Evolutionary conservation across 2,329 filamentous ascomycete genomes (phyloP), one percentile per base, ranked within the genome.

Genomic region (Elsinoe necatrix): DNA sequence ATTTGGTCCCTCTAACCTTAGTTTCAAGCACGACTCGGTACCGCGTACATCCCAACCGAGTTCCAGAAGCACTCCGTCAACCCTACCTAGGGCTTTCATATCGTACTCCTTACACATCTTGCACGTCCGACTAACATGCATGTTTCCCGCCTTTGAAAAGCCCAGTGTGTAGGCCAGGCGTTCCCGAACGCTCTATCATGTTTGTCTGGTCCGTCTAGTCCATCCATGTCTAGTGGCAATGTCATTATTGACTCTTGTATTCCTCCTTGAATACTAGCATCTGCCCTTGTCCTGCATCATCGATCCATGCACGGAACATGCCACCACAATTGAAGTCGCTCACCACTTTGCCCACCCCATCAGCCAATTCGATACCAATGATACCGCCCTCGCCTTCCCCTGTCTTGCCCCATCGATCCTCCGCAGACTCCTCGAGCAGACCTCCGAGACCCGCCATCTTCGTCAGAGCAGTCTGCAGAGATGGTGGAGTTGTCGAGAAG

Each of bases 311-410:
- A 18, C 89, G 79, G 66, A 90, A 93, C 87, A 95, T 91, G 0
- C 90, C 90, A 3, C 84, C 86, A 63, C 87, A 93, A 67, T 95
- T 95, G 68, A 85, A 90, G 63, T 91, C 87, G 68, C 84, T 86
- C 14, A 91, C 72, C 4, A 95, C 77, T 54, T 79, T 75, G 0
- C 75, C 72, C n/a, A 72, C 64, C 2, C 62, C 69, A 58, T 79
- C 73, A 1, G 70, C 66, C 20, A 80, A 69, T 65, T 90, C 86
- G 45, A 91, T 86, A 0, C 88, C 90, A 63, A 95, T 95, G 50
- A 95, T 86, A 0, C 90, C 90, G 0, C 89, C 90, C 66, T 87
- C 81, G 0, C 90, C 90, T 67, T 95, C 89, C 1, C 87, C 86
- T 0, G 84, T 87, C 56, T 74, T 77, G 1, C 77, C 77, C 86